A percentile compares a stretch with the other conserved stretches of the same genome.
Evolutionary conservation across 2,329 filamentous ascomycete genomes (phyloP).

Genomic region (Triangularia setosa): DNA sequence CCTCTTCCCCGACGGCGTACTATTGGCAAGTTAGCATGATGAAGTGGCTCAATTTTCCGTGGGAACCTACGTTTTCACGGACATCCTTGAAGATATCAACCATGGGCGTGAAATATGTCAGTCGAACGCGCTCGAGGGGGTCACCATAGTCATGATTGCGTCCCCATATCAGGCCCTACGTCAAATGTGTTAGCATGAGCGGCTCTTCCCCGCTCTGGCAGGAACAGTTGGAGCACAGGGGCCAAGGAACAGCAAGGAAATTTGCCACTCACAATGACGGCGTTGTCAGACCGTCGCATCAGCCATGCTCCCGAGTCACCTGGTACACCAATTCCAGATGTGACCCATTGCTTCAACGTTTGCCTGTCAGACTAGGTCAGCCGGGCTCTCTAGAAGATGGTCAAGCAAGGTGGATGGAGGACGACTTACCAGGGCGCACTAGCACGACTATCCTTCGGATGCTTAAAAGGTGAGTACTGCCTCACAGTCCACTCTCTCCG

Average conservation of each 20-base stretch:
- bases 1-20: background rate
- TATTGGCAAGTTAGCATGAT: background rate
- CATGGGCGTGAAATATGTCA: slow-evolving; percentile 22
- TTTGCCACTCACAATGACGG: too few species aligned
- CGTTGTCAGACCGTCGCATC: slow-evolving; percentile 18
- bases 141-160: slow-evolving; percentile 18
- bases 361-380: background rate
- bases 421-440: slow-evolving; percentile 10
- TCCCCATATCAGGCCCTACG: slow-evolving; percentile 20
- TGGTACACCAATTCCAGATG: slow-evolving; percentile 18
- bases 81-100: slow-evolving; percentile 20
- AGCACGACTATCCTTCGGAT: background rate
- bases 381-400: background rate
- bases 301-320: slow-evolving; percentile 24
- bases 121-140: slow-evolving; percentile 8
- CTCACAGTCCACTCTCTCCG: slow-evolving; percentile 21
- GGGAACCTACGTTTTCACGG: background rate
- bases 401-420: too few species aligned
- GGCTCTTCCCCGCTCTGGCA: too few species aligned
- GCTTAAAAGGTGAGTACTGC: slow-evolving; percentile 9
- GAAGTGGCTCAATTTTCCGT: background rate
- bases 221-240: too few species aligned
- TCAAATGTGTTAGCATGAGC: too few species aligned
- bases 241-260: too few species aligned
- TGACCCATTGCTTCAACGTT: slow-evolving; percentile 13